phyloP scores from a whole-genome alignment of 2,329 filamentous ascomycete genomes.

The Anthostomella pinea region DNA sequence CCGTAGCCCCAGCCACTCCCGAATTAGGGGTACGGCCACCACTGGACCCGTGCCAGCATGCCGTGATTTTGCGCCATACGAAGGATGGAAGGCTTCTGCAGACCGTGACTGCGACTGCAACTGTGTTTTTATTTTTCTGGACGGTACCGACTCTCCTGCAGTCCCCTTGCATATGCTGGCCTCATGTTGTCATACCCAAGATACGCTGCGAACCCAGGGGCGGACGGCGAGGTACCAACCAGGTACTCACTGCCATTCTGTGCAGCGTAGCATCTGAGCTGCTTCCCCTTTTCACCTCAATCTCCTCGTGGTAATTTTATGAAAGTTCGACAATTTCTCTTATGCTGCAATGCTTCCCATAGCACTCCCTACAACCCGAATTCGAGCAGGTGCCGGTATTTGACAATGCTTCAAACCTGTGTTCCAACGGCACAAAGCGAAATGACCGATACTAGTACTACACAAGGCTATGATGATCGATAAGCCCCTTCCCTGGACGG shows the following conservation, averaged over 20 bases:
- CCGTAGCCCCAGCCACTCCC: too few species aligned
- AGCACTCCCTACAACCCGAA: neutral
- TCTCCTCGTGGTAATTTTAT: slow-evolving; percentile 1
- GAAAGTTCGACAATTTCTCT: slow-evolving; percentile 14
- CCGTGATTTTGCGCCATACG: neutral
- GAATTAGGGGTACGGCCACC: too few species aligned
- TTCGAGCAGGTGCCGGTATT: slow-evolving; percentile 5
- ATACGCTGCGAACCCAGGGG: slow-evolving; percentile 15
- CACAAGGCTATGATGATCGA: too few species aligned
- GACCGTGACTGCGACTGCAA: too few species aligned
- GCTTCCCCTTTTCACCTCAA: slow-evolving; percentile 1
- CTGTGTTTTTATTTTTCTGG: too few species aligned
- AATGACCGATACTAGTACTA: slow-evolving; percentile 29
- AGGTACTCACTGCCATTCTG: slow-evolving; percentile 8
- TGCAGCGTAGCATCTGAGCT: slow-evolving; percentile 12
- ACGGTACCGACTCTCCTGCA: too few species aligned
- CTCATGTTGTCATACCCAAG: slow-evolving; percentile 29
- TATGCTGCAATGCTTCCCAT: slow-evolving; percentile 4
- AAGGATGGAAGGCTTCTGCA: slow-evolving; percentile 1
- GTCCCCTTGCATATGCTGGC: slow-evolving; percentile 30
- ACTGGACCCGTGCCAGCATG: too few species aligned
- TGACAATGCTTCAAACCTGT: slow-evolving; percentile 10
- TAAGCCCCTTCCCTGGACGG: too few species aligned
- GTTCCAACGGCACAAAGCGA: slow-evolving; percentile 20
- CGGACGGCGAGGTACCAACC: slow-evolving; percentile 11